Evolutionary conservation across 148 eudicot genomes (phyloP).

Genomic region (Fagopyrum homotropicum): DNA sequence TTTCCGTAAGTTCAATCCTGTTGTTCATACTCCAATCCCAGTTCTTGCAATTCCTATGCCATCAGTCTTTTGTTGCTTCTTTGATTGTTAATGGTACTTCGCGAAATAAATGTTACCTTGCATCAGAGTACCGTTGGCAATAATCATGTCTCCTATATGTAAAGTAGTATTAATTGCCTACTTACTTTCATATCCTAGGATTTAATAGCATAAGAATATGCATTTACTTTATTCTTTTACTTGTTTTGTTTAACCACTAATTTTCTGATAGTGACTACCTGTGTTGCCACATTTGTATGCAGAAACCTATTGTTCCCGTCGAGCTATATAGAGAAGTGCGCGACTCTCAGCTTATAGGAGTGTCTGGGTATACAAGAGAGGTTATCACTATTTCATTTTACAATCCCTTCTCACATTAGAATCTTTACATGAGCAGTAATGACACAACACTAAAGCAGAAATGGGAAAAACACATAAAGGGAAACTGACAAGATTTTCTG

Average conservation of each 20-base stretch:
- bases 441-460: neutral
- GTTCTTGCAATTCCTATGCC: neutral
- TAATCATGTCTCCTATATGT: neutral
- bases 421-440: neutral
- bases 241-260: neutral
- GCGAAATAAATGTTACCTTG: neutral
- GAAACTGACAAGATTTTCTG: neutral
- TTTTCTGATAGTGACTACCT: neutral
- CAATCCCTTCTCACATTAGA: neutral
- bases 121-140: neutral
- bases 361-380: conserved; percentile 28
- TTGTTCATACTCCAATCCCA: neutral
- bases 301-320: conserved; percentile 27
- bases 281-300: neutral
- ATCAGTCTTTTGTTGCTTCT: neutral
- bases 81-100: neutral
- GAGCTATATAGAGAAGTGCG: conserved; percentile 25
- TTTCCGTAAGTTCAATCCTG: conserved; percentile 31
- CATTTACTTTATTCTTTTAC: neutral
- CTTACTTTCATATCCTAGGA: neutral
- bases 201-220: neutral
- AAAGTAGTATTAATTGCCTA: neutral
- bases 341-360: conserved; percentile 28
- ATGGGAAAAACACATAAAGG: neutral
- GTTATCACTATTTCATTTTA: conserved; percentile 15